Evolutionary conservation across 306 rosid species (phyloP).

Genomic region (Quercus parvula): DNA sequence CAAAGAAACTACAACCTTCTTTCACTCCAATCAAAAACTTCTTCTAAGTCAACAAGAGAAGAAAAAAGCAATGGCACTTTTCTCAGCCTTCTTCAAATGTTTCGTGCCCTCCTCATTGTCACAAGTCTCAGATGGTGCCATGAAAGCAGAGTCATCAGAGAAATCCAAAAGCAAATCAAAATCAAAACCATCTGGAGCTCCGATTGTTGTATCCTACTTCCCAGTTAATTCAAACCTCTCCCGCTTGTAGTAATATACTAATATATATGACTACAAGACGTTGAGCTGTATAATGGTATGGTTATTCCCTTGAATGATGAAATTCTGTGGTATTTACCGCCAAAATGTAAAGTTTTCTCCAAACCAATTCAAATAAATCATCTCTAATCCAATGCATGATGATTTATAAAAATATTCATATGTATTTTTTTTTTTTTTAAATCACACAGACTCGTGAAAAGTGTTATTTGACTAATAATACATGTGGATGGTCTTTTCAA

Average conservation of each 20-base stretch:
- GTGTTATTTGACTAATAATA: too few species aligned
- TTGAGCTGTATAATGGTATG: too few species aligned
- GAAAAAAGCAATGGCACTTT: background rate
- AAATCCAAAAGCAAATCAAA: background rate
- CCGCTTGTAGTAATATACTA: background rate
- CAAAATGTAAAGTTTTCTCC: too few species aligned
- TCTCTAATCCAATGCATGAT: fast-evolving
- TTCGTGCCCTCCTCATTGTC: background rate
- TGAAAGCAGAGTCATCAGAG: background rate
- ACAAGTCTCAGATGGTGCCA: background rate
- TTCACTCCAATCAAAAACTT: background rate
- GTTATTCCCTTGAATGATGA: too few species aligned
- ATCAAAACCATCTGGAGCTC: background rate
- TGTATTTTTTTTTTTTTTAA: too few species aligned
- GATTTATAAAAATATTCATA: too few species aligned
- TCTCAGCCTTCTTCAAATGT: background rate
- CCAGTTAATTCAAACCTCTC: slow-evolving; percentile 13
- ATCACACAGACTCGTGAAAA: too few species aligned
- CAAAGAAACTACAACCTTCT: background rate
- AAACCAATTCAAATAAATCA: too few species aligned
- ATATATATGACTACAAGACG: too few species aligned
- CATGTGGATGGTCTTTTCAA: too few species aligned
- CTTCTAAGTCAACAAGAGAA: background rate
- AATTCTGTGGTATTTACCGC: fast-evolving
- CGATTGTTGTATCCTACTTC: slow-evolving; percentile 4